phyloP scores from a whole-genome alignment of 2,329 filamentous ascomycete species.

The Ciborinia camelliae region DNA sequence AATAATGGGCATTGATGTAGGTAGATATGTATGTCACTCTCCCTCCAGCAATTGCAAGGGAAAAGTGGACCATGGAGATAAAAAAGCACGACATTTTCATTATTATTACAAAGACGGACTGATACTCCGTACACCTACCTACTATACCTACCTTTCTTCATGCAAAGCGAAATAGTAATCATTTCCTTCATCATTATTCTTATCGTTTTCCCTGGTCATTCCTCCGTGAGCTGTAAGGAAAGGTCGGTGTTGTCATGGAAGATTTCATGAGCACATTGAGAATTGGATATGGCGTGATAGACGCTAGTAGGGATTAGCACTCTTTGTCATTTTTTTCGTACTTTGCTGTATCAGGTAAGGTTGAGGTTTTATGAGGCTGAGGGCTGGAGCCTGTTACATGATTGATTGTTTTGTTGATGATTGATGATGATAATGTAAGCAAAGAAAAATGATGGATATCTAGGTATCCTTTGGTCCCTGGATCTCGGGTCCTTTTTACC shows the following conservation, averaged over 20 bases:
- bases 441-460: too few species aligned
- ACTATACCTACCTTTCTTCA: not conserved
- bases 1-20: too few species aligned
- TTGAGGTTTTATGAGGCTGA: not conserved
- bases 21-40: not conserved
- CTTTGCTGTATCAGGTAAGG: not conserved
- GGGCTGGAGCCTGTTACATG: too few species aligned
- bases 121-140: not conserved
- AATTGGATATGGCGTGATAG: constrained; percentile 19
- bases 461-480: not conserved
- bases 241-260: not conserved
- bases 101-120: constrained; percentile 8
- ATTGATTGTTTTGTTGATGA: too few species aligned
- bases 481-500: not conserved
- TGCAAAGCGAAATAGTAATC: not conserved
- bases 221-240: not conserved
- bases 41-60: not conserved
- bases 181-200: not conserved
- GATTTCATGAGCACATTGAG: not conserved
- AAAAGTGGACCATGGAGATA: constrained; percentile 6
- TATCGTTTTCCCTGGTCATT: not conserved
- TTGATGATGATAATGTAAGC: too few species aligned
- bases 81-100: constrained; percentile 19
- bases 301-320: constrained; percentile 16
- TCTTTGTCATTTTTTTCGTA: not conserved